phyloP scores from a whole-genome alignment of 148 eudicot species.

The Vaccinium vitisidaea region DNA sequence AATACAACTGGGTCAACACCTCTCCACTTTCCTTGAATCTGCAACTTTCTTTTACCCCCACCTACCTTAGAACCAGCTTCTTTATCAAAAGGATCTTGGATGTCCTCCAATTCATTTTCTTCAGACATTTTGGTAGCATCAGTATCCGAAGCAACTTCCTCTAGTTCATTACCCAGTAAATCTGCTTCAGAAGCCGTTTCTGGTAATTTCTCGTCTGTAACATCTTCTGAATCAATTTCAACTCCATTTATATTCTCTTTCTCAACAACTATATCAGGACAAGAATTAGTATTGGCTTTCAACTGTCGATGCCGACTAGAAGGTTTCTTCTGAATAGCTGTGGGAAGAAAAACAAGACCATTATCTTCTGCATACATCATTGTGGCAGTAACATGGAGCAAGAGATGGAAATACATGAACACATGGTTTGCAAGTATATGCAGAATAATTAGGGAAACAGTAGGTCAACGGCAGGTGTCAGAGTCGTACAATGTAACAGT shows the following conservation, averaged over 20 bases:
- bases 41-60: constrained; percentile 73
- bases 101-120: constrained; percentile 40
- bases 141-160: constrained; percentile 34
- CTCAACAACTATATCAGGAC: constrained; percentile 23
- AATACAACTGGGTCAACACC: constrained; percentile 92
- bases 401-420: neutral
- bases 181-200: constrained; percentile 33
- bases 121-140: constrained; percentile 34
- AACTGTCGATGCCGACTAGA: constrained; percentile 18
- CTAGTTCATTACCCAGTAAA: constrained; percentile 33
- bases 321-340: constrained; percentile 50
- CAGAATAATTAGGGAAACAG: neutral
- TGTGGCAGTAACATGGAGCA: neutral
- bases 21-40: constrained; percentile 89
- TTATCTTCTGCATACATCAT: neutral
- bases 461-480: neutral
- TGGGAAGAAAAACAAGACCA: constrained; percentile 15
- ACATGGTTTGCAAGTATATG: neutral
- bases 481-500: neutral
- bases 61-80: constrained; percentile 35
- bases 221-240: constrained; percentile 28
- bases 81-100: constrained; percentile 28
- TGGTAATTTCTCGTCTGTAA: constrained; percentile 25
- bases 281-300: constrained; percentile 19
- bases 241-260: constrained; percentile 21